A percentile compares a stretch with the other conserved stretches of the same genome.
Conservation (phyloP, 176 grass and related monocot species). For the Panicum miliaceum region DNA sequence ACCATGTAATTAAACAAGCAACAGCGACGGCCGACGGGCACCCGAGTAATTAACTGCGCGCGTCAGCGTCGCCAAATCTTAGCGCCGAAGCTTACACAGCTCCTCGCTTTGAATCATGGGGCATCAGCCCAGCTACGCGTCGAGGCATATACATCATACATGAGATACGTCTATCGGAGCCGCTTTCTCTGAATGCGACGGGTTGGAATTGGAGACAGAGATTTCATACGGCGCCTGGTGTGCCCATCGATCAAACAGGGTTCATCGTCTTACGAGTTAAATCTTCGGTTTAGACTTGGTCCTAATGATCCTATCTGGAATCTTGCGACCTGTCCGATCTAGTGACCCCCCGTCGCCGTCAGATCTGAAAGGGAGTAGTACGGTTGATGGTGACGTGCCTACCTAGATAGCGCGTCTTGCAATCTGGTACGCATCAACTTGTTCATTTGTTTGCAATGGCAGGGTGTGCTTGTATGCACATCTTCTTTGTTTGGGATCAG, state of each 20-base stretch:
- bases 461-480: not conserved
- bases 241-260: not conserved
- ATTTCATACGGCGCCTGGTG: not conserved
- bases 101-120: not conserved
- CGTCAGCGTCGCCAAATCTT: constrained; percentile 28
- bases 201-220: not conserved
- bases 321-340: not conserved
- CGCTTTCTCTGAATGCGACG: not conserved
- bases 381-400: not conserved
- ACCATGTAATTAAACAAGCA: too few species aligned
- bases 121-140: not conserved
- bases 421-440: not conserved
- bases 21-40: too few species aligned
- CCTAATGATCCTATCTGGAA: not conserved
- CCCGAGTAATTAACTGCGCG: not conserved
- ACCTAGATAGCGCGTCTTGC: not conserved
- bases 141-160: too few species aligned
- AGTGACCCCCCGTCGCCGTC: too few species aligned
- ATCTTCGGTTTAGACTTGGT: not conserved
- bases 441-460: not conserved
- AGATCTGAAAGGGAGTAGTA: not conserved
- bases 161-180: too few species aligned
- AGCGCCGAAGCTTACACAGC: not conserved
- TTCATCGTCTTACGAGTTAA: not conserved
- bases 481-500: not conserved